Conservation (phyloP, 169 alveolate genomes). For the Cryptosporidium baileyi region DNA sequence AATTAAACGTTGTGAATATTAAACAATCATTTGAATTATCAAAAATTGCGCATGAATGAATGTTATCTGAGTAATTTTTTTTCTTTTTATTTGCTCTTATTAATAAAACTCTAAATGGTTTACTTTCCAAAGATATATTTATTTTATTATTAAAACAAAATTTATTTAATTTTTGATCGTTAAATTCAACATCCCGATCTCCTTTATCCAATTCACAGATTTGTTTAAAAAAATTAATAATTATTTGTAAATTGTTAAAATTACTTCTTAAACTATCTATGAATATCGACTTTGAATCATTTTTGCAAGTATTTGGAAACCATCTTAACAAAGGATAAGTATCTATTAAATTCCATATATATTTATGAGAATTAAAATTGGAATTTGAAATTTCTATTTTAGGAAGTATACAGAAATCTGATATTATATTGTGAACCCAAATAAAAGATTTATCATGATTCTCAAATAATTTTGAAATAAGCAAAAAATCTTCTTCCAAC, state of each 20-base stretch:
- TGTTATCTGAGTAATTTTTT: not conserved
- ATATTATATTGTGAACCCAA: conserved; percentile 1
- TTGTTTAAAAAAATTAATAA: not conserved
- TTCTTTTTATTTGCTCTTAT: conserved; percentile 14
- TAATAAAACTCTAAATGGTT: not conserved
- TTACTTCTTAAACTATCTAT: conserved; percentile 33
- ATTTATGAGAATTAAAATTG: not conserved
- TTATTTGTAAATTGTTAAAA: conserved; percentile 10
- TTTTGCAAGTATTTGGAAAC: conserved; percentile 22
- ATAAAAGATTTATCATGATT: not conserved
- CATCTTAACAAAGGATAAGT: conserved; percentile 57
- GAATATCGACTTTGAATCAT: not conserved
- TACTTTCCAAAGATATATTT: not conserved
- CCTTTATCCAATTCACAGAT: not conserved
- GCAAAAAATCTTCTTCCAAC: conserved; percentile 50
- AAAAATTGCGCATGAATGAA: not conserved
- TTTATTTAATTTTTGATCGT: not conserved
- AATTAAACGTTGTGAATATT: not conserved
- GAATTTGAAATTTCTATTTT: not conserved
- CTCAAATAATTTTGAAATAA: conserved; percentile 3
- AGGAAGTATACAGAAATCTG: conserved; percentile 18
- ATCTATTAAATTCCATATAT: conserved; percentile 60
- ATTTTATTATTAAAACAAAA: too few relatives aligned
- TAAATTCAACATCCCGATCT: not conserved
- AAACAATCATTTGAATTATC: not conserved